Evolutionary conservation across 2,329 filamentous ascomycete genomes (phyloP), one percentile per base, ranked within the genome.

Genomic region (Hypoxylon sp.): DNA sequence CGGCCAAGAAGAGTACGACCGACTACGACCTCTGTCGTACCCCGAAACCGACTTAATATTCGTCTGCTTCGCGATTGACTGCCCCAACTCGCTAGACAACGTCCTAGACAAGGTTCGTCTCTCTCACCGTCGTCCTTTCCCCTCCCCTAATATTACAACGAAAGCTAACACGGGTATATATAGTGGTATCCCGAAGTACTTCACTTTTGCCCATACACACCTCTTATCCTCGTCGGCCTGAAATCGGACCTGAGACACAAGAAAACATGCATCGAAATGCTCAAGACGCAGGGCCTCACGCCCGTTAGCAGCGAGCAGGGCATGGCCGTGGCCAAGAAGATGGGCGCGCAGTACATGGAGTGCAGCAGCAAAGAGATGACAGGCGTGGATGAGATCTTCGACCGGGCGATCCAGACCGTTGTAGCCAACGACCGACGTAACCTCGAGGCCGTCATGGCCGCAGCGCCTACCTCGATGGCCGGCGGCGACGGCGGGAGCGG

Each of bases 161-260:
- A 37, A 29, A 29, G 68, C 74, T 78, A 76, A 83, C 76, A 65
- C 64, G 53, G 53, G 22, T 24, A 57, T 13, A 57, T 13, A 58
- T 75, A 98, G 96, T 99, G 96, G 96, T 99, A 98, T 78, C 96
- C 96, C 67, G 96, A 99, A 85, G 96, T 99, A 76, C 90, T 98
- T 62, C 96, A 99, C 83, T 99, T 99, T 86, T 98, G 96, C 83
- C 96, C 96, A 14, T 97, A 96, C 77, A 98, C 95, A 1, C 96
- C 96, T 24, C 91, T 99, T 72, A 92, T 99, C 78, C 92, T 99
- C 62, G 92, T 98, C 73, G 96, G 95, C 65, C 90, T 99, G 78
- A 99, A 99, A 83, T 98, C 95, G 24, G 96, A 99, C 81, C 90
- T 99, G 67, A 94, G 96, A 76, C 89, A 91, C 83, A 98, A 98